These are phyloP conservation scores for Rhizoclosmatium globosum DNA, from an alignment of 192 early-diverging fungal species.

Conservation along the genomic window DNA sequence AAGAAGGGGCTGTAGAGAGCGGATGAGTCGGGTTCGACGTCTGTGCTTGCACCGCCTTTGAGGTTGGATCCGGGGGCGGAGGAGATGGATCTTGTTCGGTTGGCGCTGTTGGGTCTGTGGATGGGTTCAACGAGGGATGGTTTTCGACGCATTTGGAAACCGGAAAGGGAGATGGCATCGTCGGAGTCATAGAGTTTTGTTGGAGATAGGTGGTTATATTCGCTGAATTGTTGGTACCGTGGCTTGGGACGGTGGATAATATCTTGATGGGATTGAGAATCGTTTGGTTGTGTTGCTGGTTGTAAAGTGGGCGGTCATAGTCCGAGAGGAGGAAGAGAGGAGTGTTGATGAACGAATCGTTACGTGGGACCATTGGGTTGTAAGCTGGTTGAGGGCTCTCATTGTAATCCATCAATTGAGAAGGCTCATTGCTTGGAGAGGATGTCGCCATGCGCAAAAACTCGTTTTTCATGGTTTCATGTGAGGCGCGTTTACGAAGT, in stretches of 20 bases:
- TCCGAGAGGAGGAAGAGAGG: background rate
- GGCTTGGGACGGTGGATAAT: background rate
- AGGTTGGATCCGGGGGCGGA: slow-evolving; percentile 4
- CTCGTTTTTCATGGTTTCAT: slow-evolving; percentile 22
- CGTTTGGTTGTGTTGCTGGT: background rate
- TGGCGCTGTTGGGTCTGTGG: slow-evolving; percentile 7
- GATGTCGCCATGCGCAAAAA: slow-evolving; percentile 3
- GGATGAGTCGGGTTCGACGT: background rate
- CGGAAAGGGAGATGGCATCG: background rate
- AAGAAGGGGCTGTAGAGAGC: slow-evolving; percentile 25
- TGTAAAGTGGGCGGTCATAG: background rate
- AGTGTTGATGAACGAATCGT: background rate
- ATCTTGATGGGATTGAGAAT: background rate
- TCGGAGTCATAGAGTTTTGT: background rate
- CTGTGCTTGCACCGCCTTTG: background rate
- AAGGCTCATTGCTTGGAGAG: background rate
- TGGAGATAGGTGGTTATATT: background rate
- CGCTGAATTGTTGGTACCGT: background rate
- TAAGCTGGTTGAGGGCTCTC: background rate
- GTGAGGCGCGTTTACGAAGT: slow-evolving; percentile 4
- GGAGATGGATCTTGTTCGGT: background rate
- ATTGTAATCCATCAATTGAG: background rate
- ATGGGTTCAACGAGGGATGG: background rate
- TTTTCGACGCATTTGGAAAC: background rate
- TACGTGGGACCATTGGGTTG: background rate